Evolutionary conservation across 2,329 filamentous ascomycete species (phyloP).

Genomic region (Aspergillus terreus): DNA sequence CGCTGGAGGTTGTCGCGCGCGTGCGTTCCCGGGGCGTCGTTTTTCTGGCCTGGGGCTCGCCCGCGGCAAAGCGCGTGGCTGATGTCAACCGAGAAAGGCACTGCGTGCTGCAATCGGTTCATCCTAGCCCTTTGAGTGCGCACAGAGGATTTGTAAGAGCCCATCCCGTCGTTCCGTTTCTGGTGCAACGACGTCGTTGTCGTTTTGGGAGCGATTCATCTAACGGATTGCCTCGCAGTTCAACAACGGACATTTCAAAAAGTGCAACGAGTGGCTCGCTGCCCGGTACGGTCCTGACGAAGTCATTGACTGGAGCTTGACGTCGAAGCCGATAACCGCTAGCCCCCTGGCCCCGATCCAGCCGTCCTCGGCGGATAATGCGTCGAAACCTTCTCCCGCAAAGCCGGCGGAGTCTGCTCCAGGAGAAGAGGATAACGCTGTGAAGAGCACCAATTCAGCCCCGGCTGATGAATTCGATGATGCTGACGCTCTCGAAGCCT

Average conservation of each 20-base stretch:
- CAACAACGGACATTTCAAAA: conserved; percentile 44
- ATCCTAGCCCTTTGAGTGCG: conserved; percentile 91
- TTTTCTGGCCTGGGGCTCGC: conserved; percentile 89
- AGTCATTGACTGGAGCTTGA: conserved; percentile 79
- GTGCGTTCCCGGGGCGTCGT: conserved; percentile 78
- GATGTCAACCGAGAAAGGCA: conserved; percentile 72
- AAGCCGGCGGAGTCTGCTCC: conserved; percentile 1
- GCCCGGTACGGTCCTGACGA: conserved; percentile 73
- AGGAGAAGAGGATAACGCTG: conserved; percentile 5
- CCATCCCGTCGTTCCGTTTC: neutral
- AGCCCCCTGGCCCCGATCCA: conserved; percentile 11
- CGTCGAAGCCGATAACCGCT: conserved; percentile 26
- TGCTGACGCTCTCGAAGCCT: conserved; percentile 41
- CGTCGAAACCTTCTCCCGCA: conserved; percentile 13
- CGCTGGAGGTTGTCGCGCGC: conserved; percentile 81
- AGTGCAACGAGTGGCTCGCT: conserved; percentile 65
- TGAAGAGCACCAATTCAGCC: conserved; percentile 2
- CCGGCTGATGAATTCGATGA: conserved; percentile 37
- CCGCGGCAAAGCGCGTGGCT: conserved; percentile 73
- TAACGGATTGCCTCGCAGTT: conserved; percentile 27
- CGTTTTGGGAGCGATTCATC: neutral
- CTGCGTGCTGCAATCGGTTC: conserved; percentile 78
- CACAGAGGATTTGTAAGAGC: conserved; percentile 66
- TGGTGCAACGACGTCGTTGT: neutral
- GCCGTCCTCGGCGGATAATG: conserved; percentile 22